Evolutionary conservation across 192 early-diverging fungal genomes (phyloP), one percentile per base, ranked within the genome.

Genomic region (Backusella tarrabulga): DNA sequence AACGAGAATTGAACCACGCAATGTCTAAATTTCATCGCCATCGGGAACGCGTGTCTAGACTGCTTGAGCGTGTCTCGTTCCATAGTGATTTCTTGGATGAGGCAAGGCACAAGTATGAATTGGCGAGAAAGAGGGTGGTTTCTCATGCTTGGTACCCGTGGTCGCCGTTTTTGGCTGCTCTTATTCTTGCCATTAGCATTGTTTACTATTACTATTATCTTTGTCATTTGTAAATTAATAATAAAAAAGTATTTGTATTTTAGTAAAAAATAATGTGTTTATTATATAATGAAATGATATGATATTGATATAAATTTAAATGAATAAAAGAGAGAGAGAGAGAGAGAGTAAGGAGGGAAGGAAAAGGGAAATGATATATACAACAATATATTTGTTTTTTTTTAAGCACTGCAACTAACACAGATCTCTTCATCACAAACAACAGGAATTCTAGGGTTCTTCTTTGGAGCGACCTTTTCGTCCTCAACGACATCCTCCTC

Each of bases 391-490:
- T 54, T 54, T 54, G 14, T 23, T 56, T n/a, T 54, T 54, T 54
- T 6, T 21, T 41, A 70, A 70, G n/a, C 68, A 38, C 68, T 70
- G 21, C 68, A 70, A 38, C 68, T 70, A 70, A 70, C 68, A 41
- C 68, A 70, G 8, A 70, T 38, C 21, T 70, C 68, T 40, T 70
- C 68, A 23, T 70, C 68, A 41, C 68, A 70, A 26, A 70, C 68
- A 21, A 70, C 68, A 70, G 68, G 34, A 1, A 70, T 70, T 70
- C 35, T 70, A 21, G n/a, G 34, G 14, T 32, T 36, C 34, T 34
- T 68, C 35, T 70, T 36, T 17, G 35, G 17, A n/a, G 29, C 19
- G 7, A 19, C 15, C 15, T 35, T 68, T 21, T 70, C 38, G n/a
- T 70, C 68, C 17, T 21, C 68, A 5, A 8, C 36, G 11, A 9